Base-by-base conservation (phyloP, 1,284 basidiomycete species). In the Ganoderma multipileum region DNA sequence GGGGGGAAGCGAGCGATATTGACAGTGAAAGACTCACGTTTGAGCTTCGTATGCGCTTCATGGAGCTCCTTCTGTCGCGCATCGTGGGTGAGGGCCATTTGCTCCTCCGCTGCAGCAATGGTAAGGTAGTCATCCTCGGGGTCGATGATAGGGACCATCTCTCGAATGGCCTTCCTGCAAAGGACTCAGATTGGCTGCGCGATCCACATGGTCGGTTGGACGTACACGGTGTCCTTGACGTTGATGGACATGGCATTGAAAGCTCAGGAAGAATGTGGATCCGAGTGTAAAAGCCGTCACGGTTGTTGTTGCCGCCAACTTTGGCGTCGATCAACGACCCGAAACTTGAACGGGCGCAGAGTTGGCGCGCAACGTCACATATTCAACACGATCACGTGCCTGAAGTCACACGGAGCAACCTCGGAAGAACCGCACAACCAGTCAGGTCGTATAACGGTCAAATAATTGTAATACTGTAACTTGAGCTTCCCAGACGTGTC, bases 81-180 rank as follows among this genome's bases (percentile, higher is more conserved):
- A 2, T 83, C 80, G 72, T 89, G 86, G 6, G 86, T 86, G 6
- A 82, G 73, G 8, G 84, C 84, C 78, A 92, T 89, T 68, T 85
- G 87, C 71, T 92, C 88, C 73, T 93, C 91, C 4, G 91, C 88
- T 12, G 85, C 86, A 30, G 88, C 87, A 62, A 93, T 91, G 11
- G 89, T 89, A 67, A 91, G 80, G 75, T 88, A 93, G 78, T 93
- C 91, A 66, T 92, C 91, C 50, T 90, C 89, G 2, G 91, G 90
- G 74, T 91, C 89, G 62, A 93, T 90, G 68, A 92, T 87, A 2
- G 85, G 84, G 41, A 85, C 80, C 86, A 93, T 91, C 68, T 88
- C 89, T 71, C 83, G 83, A 55, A 93, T 87, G 20, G 90, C 85
- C 72, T 90, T 88, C 64, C 91, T 93, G 60, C 6, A 68, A 58